Evolutionary conservation across 345 rosid genomes (phyloP), one percentile per base, ranked within the genome.

Genomic region (Linum lewisii): DNA sequence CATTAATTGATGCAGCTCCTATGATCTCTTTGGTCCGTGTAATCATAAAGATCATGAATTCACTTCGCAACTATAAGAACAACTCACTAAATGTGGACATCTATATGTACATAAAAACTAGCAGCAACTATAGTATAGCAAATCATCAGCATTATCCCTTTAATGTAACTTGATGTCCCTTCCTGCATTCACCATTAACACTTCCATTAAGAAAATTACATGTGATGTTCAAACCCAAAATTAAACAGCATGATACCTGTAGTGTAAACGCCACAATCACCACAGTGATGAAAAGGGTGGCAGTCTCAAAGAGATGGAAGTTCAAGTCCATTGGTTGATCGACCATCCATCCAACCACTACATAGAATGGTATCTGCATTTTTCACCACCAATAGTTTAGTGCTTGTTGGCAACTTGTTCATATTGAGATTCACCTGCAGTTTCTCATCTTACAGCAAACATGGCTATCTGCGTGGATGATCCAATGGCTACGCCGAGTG

Each of bases 401-500:
- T 14, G 24, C 5, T n/a, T 20, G 24, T 15, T 52, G 24, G 20
- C 15, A 24, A 21, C 8, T 10, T 5, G 14, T 3, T 42, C 16
- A 42, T 4, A 42, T 6, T 5, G 38, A 20, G 15, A n/a, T n/a
- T n/a, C n/a, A n/a, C n/a, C n/a, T n/a, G n/a, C n/a, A 52, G 24
- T 10, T 20, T 21, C 37, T 23, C 20, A 26, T 2, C 38, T 57
- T 57, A 57, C 60, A 45, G 34, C 60, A 29, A 57, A 57, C 60
- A 57, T 57, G 21, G 45, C 32, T 57, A 57, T 57, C 44, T 57
- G 60, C 7, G 60, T 57, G 2, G 60, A 57, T 16, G 60, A 57
- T 29, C 60, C 60, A 20, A 57, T 57, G 26, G 60, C 60, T n/a
- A 57, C 60, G 2, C 44, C 60, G 20, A 57, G 60, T 11, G 60